Evolutionary conservation across 179 eudicot genomes (phyloP), one percentile per base, ranked within the genome.

Genomic region (Silene coronaria): DNA sequence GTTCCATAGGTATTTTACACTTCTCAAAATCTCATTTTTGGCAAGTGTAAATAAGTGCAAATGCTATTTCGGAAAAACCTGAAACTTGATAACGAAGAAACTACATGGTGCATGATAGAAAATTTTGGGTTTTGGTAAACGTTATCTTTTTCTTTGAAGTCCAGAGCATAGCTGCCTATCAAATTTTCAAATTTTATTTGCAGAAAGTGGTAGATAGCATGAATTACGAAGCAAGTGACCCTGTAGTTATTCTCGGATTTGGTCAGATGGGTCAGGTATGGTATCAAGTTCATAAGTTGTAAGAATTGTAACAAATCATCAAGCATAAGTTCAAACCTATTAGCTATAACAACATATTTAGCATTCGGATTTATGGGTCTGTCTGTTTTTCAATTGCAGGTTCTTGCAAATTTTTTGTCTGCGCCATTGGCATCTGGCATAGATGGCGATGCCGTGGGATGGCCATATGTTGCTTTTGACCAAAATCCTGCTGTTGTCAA

Each of bases 211-310:
- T 75, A 32, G 91, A 88, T 26, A 58, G 27, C 14, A 77, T 83
- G 77, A 91, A 91, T 64, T 95, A 87, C 64, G 96, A 86, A 63
- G 97, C 85, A 66, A 84, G 85, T 30, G 97, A 95, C 34, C 97
- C 99, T 60, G 89, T 95, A 58, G 97, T 95, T 66, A 92, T 95
- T 68, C 91, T 95, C 82, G 99, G 99, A 72, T 95, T 95, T 81
- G 97, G 97, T 67, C 97, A 91, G 75, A 95, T 92, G 97, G 97
- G 93, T 45, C 99, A 92, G 97, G 98, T 94, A 79, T 30, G 10
- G 55, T 57, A 59, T 45, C 51, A 45, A 45, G 4, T 45, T 42
- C 46, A 4, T 70, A 24, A 21, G 30, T 70, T 69, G 16, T 11
- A 12, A 45, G 16, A 45, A 12, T 45, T 24, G 55, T 75, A 16